Evolutionary conservation across 2,329 filamentous ascomycete genomes (phyloP).

Genomic region (Nannizzia gypsea): DNA sequence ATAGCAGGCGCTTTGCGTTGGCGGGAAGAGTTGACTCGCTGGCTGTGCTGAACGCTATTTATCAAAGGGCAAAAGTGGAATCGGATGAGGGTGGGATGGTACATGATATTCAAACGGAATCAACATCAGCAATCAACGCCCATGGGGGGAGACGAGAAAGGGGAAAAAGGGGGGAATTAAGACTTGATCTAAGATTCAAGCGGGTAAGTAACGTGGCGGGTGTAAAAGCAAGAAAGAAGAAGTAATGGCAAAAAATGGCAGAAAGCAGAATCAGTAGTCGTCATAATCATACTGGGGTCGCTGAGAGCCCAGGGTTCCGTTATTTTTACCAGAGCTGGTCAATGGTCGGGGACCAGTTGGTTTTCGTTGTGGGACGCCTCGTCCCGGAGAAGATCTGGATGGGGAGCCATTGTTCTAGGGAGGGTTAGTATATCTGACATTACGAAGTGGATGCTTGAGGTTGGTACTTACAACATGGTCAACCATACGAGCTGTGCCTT

Average conservation of each 20-base stretch:
- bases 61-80: not conserved
- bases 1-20: not conserved
- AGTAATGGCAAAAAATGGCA: conserved; percentile 7
- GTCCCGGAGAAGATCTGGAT: conserved; percentile 22
- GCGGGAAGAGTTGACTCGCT: not conserved
- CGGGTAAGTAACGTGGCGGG: not conserved
- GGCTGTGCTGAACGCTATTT: not conserved
- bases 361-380: conserved; percentile 30
- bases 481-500: conserved; percentile 16
- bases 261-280: conserved; percentile 18
- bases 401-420: conserved; percentile 9
- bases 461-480: conserved; percentile 20
- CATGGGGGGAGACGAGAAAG: not conserved
- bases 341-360: conserved; percentile 39
- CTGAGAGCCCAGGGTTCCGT: conserved; percentile 22
- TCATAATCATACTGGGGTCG: conserved; percentile 27
- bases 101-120: conserved; percentile 9
- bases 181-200: not conserved
- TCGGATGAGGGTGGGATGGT: not conserved
- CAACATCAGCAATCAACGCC: not conserved
- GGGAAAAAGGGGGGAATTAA: conserved; percentile 2
- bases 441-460: conserved; percentile 5
- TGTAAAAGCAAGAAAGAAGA: not conserved
- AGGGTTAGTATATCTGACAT: conserved; percentile 11
- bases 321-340: conserved; percentile 24